Evolutionary conservation across 495 filamentous ascomycete species (phyloP), one percentile per base, ranked within the genome.

Genomic region (Aspergillus olivimuriae): DNA sequence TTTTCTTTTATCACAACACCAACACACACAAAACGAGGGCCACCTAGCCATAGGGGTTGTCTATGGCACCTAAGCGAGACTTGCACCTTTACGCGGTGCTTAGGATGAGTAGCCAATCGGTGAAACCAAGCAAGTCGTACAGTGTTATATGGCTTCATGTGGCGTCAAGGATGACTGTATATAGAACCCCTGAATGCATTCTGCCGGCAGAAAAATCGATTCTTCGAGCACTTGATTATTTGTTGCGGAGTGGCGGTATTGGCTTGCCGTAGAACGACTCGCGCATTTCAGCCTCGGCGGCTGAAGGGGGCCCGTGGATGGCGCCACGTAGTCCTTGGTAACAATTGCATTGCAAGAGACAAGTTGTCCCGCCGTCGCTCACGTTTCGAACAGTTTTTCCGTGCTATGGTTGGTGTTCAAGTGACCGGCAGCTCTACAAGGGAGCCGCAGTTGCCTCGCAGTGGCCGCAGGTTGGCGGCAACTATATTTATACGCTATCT

Each of bases 71-170:
- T 41, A 22, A 40, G 37, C 44, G 34, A 41, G 44, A 34, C 44
- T 47, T 47, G 44, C 36, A 41, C 44, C 44, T 41, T 35, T 47
- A 47, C 44, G 44, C 35, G 44, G 26, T 41, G 35, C 28, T 41
- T 21, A 41, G 36, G 44, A 47, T 31, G 26, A 45, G 43, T 45
- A 45, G 35, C 33, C 33, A 35, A 24, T 38, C 10, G 33, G 43
- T 28, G 43, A 46, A 46, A 33, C 43, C n/a, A 46, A 46, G 43
- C 37, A 48, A 15, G 19, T 34, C 11, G 24, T 28, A 28, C 24
- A 28, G 5, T 11, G 5, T 28, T 28, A 11, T 6, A 28, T 28
- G 11, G 24, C 24, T 28, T 28, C 6, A 28, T 28, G 11, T 28
- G 11, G 6, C n/a, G n/a, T n/a, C n/a, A n/a, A 28, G 11, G 24